Conservation (phyloP, 495 filamentous ascomycete species). For the Penicillium cosmopolitanum region DNA sequence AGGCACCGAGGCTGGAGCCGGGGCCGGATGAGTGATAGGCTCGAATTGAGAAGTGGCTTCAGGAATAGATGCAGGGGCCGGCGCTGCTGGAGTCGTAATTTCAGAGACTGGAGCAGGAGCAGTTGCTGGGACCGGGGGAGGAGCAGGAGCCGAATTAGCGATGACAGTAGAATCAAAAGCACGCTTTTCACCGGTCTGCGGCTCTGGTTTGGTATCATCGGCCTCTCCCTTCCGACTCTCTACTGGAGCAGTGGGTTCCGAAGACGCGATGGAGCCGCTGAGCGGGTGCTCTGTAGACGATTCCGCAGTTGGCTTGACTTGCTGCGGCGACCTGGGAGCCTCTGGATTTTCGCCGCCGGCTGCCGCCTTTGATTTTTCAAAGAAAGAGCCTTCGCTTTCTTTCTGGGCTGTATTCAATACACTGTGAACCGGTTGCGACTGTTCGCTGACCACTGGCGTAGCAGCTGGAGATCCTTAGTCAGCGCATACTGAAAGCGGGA, state of each 20-base stretch:
- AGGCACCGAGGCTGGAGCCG: constrained; percentile 2
- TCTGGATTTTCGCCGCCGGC: constrained; percentile 18
- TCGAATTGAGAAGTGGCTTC: not conserved
- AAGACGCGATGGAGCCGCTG: constrained; percentile 14
- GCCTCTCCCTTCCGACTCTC: constrained; percentile 8
- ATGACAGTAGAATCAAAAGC: constrained; percentile 27
- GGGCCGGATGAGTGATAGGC: not conserved
- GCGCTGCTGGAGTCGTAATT: not conserved
- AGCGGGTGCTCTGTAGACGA: constrained; percentile 11
- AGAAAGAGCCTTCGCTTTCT: constrained; percentile 16
- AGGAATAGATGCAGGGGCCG: not conserved
- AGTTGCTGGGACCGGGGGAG: not conserved
- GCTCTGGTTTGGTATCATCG: constrained; percentile 20
- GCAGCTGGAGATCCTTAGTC: constrained; percentile 22
- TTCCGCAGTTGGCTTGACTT: constrained; percentile 8
- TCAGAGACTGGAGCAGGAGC: constrained; percentile 7
- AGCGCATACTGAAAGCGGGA: constrained; percentile 17
- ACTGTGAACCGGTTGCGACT: constrained; percentile 22
- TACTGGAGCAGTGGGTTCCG: constrained; percentile 13
- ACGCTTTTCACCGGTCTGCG: constrained; percentile 37
- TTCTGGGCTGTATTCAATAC: constrained; percentile 21
- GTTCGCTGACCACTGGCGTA: constrained; percentile 16
- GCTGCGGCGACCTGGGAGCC: constrained; percentile 8
- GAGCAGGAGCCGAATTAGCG: constrained; percentile 1
- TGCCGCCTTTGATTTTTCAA: constrained; percentile 14